Conservation (phyloP, 2,329 filamentous ascomycete species). For the Diaporthe sp. region DNA sequence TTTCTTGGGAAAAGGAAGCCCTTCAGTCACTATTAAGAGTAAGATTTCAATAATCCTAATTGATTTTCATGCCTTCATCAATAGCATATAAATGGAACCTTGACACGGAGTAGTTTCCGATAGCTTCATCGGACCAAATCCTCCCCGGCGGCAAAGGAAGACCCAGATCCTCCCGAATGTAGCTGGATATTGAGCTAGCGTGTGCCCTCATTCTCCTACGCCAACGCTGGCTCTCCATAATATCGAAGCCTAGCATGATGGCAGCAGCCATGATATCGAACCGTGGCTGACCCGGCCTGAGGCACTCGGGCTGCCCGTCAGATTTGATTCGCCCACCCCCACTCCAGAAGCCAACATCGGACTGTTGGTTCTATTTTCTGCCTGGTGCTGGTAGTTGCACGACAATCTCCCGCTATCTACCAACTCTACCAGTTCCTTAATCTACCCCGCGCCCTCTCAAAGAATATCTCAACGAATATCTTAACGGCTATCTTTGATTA, state of each 20-base stretch:
- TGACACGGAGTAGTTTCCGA: not conserved
- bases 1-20: too few relatives aligned
- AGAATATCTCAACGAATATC: not conserved
- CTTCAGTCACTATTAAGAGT: not conserved
- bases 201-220: not conserved
- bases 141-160: not conserved
- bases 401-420: too few relatives aligned
- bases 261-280: not conserved
- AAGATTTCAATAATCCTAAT: not conserved
- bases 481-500: not conserved
- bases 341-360: not conserved
- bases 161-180: not conserved
- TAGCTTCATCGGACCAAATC: not conserved
- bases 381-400: not conserved
- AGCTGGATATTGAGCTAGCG: not conserved
- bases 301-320: not conserved
- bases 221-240: not conserved
- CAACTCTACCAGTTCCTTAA: not conserved
- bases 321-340: not conserved
- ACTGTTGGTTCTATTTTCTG: not conserved
- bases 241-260: not conserved
- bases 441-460: too few relatives aligned
- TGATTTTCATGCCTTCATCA: too few relatives aligned
- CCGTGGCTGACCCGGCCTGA: not conserved
- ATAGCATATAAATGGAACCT: not conserved